Percentiles rank a stretch among this genome's conserved stretches.
Conservation (phyloP, 371 early-diverging fungal species). For the Apophysomyces elegans region DNA sequence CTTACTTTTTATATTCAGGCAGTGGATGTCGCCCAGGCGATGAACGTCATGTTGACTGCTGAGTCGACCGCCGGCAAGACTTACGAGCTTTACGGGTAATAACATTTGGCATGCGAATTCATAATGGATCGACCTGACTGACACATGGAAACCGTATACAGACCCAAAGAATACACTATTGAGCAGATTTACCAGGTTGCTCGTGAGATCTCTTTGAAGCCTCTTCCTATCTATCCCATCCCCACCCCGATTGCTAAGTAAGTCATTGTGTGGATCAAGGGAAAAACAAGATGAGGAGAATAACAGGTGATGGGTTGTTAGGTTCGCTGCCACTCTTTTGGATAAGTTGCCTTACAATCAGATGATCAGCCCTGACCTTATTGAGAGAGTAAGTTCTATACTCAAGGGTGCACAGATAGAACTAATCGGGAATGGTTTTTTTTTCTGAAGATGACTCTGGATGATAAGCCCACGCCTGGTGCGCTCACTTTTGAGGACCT, state of each 20-base stretch:
- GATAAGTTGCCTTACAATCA: slow-evolving; percentile 57
- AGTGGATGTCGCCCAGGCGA: slow-evolving; percentile 87
- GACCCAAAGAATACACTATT: slow-evolving; percentile 75
- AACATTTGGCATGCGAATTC: too few relatives aligned
- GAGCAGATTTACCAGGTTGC: slow-evolving; percentile 77
- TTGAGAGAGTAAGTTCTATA: slow-evolving; percentile 48
- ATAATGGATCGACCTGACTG: too few relatives aligned
- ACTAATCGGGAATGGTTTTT: slow-evolving; percentile 7
- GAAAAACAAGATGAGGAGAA: background rate
- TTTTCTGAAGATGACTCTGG: slow-evolving; percentile 61
- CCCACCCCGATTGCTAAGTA: slow-evolving; percentile 76
- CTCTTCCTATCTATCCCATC: slow-evolving; percentile 62
- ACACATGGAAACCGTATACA: background rate
- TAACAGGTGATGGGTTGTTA: slow-evolving; percentile 13
- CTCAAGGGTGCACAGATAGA: background rate
- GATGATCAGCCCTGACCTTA: slow-evolving; percentile 54
- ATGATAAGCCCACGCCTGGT: slow-evolving; percentile 73
- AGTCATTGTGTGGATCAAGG: slow-evolving; percentile 12
- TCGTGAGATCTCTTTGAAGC: slow-evolving; percentile 71
- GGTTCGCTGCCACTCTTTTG: slow-evolving; percentile 40
- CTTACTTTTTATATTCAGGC: slow-evolving; percentile 48
- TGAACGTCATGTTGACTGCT: slow-evolving; percentile 75
- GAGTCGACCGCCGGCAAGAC: slow-evolving; percentile 81
- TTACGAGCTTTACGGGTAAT: slow-evolving; percentile 88
- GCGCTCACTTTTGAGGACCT: slow-evolving; percentile 87